Percentiles rank a stretch among this genome's conserved stretches.
Conservation (phyloP, 2,329 filamentous ascomycete species). For the Pseudocercospora fijiensis region DNA sequence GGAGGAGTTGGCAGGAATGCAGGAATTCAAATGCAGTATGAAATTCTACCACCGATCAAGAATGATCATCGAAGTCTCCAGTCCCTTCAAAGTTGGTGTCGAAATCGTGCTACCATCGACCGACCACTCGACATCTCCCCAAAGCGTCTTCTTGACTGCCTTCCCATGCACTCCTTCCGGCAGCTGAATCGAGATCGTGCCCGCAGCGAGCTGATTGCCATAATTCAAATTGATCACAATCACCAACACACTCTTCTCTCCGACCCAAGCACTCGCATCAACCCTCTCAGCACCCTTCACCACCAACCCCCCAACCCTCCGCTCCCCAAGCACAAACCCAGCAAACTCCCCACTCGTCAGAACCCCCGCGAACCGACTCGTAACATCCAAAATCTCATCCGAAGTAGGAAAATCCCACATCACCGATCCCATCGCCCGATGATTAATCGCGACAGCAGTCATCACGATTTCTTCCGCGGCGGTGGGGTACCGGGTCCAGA, state of each 20-base stretch:
- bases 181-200: conserved; percentile 22
- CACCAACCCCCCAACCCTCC: conserved; percentile 25
- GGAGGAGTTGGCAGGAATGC: not conserved
- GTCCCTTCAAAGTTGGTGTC: not conserved
- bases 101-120: not conserved
- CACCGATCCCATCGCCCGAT: conserved; percentile 51
- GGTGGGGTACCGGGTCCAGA: conserved; percentile 49
- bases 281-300: conserved; percentile 32
- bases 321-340: conserved; percentile 40
- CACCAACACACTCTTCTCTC: conserved; percentile 40
- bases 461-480: conserved; percentile 48
- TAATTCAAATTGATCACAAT: conserved; percentile 43
- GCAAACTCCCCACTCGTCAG: conserved; percentile 39
- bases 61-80: not conserved
- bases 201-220: conserved; percentile 10
- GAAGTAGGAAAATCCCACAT: conserved; percentile 52
- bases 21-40: too few species aligned
- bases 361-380: conserved; percentile 41
- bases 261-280: conserved; percentile 47
- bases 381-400: conserved; percentile 39
- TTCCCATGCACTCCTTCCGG: conserved; percentile 13
- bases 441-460: conserved; percentile 49
- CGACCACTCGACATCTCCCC: conserved; percentile 24
- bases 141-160: conserved; percentile 11
- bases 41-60: not conserved